A percentile compares a stretch with the other conserved stretches of the same genome.
Evolutionary conservation across 495 filamentous ascomycete genomes (phyloP).

Genomic region (Talaromyces thailandensis): DNA sequence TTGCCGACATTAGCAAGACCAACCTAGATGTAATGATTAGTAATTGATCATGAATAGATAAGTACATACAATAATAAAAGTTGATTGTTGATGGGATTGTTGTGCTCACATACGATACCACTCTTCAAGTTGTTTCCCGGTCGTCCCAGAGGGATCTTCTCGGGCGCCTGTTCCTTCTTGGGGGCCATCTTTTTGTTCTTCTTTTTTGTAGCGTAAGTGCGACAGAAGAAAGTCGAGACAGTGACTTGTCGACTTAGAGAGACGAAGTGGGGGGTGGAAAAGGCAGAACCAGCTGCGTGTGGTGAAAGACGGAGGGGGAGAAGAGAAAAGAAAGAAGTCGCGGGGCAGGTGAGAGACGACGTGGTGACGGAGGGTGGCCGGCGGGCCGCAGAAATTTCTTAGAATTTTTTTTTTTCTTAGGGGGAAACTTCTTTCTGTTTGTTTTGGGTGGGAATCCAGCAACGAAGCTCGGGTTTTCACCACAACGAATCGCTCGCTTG

Average conservation of each 20-base stretch:
- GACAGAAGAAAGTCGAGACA: slow-evolving; percentile 18
- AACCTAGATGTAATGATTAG: slow-evolving; percentile 49
- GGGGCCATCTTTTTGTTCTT: slow-evolving; percentile 43
- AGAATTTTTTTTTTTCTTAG: neutral
- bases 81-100: slow-evolving; percentile 9
- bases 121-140: slow-evolving; percentile 98
- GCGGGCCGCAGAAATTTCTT: slow-evolving; percentile 7
- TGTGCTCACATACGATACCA: slow-evolving; percentile 84
- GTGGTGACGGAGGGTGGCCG: slow-evolving; percentile 23
- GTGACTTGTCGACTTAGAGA: slow-evolving; percentile 22
- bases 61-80: neutral
- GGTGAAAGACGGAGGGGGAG: slow-evolving; percentile 24
- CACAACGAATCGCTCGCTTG: neutral
- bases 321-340: slow-evolving; percentile 25
- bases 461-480: neutral
- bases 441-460: neutral
- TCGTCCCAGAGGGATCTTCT: slow-evolving; percentile 66
- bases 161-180: slow-evolving; percentile 45
- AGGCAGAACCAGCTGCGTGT: slow-evolving; percentile 45
- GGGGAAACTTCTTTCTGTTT: neutral
- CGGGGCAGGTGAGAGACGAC: slow-evolving; percentile 21
- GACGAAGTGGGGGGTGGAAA: slow-evolving; percentile 19
- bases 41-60: neutral
- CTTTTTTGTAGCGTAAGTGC: slow-evolving; percentile 36
- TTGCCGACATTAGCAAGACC: slow-evolving; percentile 99